phyloP scores from a whole-genome alignment of 2,329 filamentous ascomycete species.

The Fusarium torulosum region DNA sequence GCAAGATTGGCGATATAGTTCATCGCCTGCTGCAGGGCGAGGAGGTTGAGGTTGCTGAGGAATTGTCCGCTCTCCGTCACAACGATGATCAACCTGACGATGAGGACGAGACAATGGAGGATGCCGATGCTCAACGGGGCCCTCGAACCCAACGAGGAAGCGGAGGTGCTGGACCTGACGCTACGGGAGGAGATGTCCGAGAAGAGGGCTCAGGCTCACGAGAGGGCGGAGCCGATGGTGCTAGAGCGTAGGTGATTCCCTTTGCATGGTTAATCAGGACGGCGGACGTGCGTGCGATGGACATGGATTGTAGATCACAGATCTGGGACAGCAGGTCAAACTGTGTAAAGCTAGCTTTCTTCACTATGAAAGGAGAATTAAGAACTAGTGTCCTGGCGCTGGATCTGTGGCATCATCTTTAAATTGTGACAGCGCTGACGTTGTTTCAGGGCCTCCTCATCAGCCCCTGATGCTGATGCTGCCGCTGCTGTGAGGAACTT shows the following conservation, averaged over 20 bases:
- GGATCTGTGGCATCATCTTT: constrained; percentile 40
- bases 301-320: constrained; percentile 40
- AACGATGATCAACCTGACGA: constrained; percentile 64
- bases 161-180: constrained; percentile 86
- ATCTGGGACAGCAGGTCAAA: constrained; percentile 46
- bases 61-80: constrained; percentile 74
- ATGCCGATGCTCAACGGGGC: constrained; percentile 75
- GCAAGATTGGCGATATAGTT: constrained; percentile 89
- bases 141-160: constrained; percentile 69
- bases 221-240: constrained; percentile 95
- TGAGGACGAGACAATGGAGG: constrained; percentile 66
- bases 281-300: constrained; percentile 42
- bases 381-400: constrained; percentile 46
- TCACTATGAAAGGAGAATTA: constrained; percentile 48
- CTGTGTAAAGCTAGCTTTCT: constrained; percentile 53
- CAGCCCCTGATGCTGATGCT: constrained; percentile 78
- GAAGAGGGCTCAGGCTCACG: constrained; percentile 89
- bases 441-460: constrained; percentile 68
- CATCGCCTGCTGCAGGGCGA: constrained; percentile 88
- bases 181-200: constrained; percentile 90
- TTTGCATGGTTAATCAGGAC: constrained; percentile 48
- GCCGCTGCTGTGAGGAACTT: constrained; percentile 88
- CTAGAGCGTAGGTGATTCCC: constrained; percentile 93
- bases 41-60: constrained; percentile 81
- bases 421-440: constrained; percentile 58